These are phyloP conservation scores for Hygrocybe punicea DNA, from an alignment of 768 basidiomycete genomes.

Conservation along the genomic window DNA sequence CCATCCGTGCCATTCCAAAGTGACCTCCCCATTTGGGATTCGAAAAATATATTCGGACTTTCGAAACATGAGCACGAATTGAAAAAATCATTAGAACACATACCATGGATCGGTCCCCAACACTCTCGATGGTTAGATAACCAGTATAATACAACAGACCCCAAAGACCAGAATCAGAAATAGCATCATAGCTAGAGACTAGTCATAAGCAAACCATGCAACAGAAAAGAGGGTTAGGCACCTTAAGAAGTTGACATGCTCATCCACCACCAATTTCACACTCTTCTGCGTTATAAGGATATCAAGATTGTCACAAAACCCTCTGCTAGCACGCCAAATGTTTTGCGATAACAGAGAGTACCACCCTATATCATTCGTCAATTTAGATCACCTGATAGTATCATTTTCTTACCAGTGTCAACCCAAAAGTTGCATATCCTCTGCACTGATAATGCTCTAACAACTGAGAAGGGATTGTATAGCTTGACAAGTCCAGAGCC, in stretches of 20 bases:
- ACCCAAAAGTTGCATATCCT: slow-evolving; percentile 11
- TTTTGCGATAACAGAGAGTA: slow-evolving; percentile 8
- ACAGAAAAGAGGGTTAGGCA: slow-evolving; percentile 9
- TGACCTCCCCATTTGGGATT: slow-evolving; percentile 12
- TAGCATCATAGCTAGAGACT: slow-evolving; percentile 8
- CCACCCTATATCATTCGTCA: slow-evolving; percentile 10
- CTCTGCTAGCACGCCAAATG: slow-evolving; percentile 9
- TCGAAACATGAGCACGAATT: slow-evolving; percentile 10
- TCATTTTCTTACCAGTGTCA: slow-evolving; percentile 14
- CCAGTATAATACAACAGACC: slow-evolving; percentile 12
- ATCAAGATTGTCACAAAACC: slow-evolving; percentile 11
- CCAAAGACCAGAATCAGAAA: slow-evolving; percentile 12
- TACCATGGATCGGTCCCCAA: slow-evolving; percentile 8
- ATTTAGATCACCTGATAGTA: slow-evolving; percentile 7
- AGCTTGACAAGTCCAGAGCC: slow-evolving; percentile 7
- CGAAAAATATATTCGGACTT: slow-evolving; percentile 10
- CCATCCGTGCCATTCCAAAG: slow-evolving; percentile 10
- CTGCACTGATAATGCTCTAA: slow-evolving; percentile 9
- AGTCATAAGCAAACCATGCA: slow-evolving; percentile 11
- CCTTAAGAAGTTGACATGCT: slow-evolving; percentile 10
- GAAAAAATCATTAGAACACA: slow-evolving; percentile 10
- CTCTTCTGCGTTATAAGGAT: slow-evolving; percentile 11
- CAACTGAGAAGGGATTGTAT: slow-evolving; percentile 11
- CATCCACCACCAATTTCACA: slow-evolving; percentile 11
- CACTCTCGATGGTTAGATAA: slow-evolving; percentile 9